Evolutionary conservation across 768 basidiomycete species (phyloP), one percentile per base, ranked within the genome.

Genomic region (Russula brevipes): DNA sequence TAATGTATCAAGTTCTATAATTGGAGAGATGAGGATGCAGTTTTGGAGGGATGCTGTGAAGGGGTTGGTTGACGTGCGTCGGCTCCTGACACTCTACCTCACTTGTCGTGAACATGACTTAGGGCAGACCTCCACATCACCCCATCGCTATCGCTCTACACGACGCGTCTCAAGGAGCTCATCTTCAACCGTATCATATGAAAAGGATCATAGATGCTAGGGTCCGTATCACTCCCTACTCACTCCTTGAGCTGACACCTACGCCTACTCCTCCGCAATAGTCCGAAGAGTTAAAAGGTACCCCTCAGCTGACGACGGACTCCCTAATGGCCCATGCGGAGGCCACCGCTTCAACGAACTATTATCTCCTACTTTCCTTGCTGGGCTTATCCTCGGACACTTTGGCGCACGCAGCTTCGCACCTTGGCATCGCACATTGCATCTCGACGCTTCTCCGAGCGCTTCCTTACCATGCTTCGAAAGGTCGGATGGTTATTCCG

Each of bases 41-140:
- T 94, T 93, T 72, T 94, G 91, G 91, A 82, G 84, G 68, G 90
- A 94, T 70, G 85, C 88, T 12, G 70, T 93, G 33, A 88, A 85
- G 69, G 80, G 76, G 52, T 82, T 91, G 24, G 76, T 76, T 69
- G 81, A 87, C 70, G 91, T 88, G 69, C 72, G 80, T 73, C 4
- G 73, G 49, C 36, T 39, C 11, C 54, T 11, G 38, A 49, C 60
- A 6, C 39, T 35, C 36, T 9, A 33, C 33, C 58, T 38, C n/a
- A 17, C 62, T 66, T 54, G 68, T 65, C 69, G 49, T 60, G 52
- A 72, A 65, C 52, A 54, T 57, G 63, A 64, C 60, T 63, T 76
- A 92, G 90, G 82, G 82, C 71, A 86, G 78, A 72, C 89, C 90
- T 17, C 89, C 88, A 45, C 82, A 81, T 54, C 91, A 93, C 72